Percentiles rank a stretch among this genome's conserved stretches.
phyloP scores from a whole-genome alignment of 164 flowering plant species.

The Tetracentron sinense region DNA sequence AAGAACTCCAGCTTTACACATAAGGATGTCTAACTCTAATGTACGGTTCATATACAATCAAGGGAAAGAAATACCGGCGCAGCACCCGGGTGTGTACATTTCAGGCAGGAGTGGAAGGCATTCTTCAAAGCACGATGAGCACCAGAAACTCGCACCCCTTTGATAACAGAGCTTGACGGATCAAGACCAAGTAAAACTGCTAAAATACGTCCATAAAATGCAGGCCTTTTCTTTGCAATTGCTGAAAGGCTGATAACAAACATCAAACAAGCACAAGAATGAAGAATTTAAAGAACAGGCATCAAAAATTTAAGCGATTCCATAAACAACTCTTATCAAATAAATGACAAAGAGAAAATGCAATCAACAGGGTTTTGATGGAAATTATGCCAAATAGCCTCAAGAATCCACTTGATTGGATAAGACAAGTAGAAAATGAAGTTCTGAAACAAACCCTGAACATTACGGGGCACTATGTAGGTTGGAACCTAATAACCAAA shows the following conservation, averaged over 20 bases:
- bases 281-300: not conserved
- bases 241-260: constrained; percentile 63
- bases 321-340: not conserved
- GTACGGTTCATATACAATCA: not conserved
- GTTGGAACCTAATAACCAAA: too few species aligned
- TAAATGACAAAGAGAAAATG: not conserved
- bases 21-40: not conserved
- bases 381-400: not conserved
- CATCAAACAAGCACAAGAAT: constrained; percentile 5
- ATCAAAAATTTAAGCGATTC: not conserved
- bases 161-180: constrained; percentile 52
- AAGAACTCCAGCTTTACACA: not conserved
- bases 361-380: not conserved
- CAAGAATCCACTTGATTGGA: not conserved
- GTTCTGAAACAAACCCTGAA: too few species aligned
- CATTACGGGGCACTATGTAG: too few species aligned
- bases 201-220: constrained; percentile 90
- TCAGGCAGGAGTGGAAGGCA: constrained; percentile 73
- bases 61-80: constrained; percentile 58
- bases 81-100: constrained; percentile 85
- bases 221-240: constrained; percentile 85
- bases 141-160: constrained; percentile 57
- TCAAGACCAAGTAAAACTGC: constrained; percentile 90
- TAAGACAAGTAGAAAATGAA: too few species aligned
- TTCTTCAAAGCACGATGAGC: constrained; percentile 64